A percentile compares a stretch with the other conserved stretches of the same genome.
Evolutionary conservation across 2,329 filamentous ascomycete genomes (phyloP).

Genomic region (Fusarium sambucinum): DNA sequence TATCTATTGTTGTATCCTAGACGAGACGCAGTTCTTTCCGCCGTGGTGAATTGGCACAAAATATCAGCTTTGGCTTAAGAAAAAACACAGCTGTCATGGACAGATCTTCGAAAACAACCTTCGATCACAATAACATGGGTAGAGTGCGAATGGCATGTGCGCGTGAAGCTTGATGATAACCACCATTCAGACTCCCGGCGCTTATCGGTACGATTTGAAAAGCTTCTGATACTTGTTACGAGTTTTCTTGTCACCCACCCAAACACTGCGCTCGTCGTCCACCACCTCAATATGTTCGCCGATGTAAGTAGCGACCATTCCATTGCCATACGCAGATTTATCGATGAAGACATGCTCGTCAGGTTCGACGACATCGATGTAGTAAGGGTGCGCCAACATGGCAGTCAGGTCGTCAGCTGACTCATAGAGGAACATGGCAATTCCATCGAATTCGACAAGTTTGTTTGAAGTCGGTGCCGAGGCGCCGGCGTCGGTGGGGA

Average conservation of each 20-base stretch:
- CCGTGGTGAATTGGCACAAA: not conserved
- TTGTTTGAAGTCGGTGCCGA: slow-evolving; percentile 32
- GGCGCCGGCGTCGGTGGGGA: slow-evolving; percentile 40
- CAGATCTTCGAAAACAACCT: not conserved
- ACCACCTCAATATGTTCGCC: slow-evolving; percentile 46
- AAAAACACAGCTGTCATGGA: not conserved
- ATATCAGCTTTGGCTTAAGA: accelerated
- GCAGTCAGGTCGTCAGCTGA: slow-evolving; percentile 38
- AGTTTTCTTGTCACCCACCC: slow-evolving; percentile 37
- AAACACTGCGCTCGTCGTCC: slow-evolving; percentile 41
- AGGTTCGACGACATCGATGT: slow-evolving; percentile 46
- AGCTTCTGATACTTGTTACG: slow-evolving; percentile 41
- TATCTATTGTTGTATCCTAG: not conserved
- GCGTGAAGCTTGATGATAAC: accelerated
- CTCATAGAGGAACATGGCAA: slow-evolving; percentile 50
- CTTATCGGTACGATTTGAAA: slow-evolving; percentile 40
- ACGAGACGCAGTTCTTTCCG: not conserved
- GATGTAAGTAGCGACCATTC: slow-evolving; percentile 48
- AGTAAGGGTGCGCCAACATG: slow-evolving; percentile 50
- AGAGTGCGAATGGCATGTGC: accelerated
- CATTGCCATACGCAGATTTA: slow-evolving; percentile 44
- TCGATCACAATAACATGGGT: not conserved
- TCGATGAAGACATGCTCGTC: slow-evolving; percentile 50
- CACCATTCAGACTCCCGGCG: not conserved
- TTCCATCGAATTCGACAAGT: slow-evolving; percentile 47